These are phyloP conservation scores for Thelephora terrestris DNA, from an alignment of 1,284 basidiomycete species.

Conservation along the genomic window DNA sequence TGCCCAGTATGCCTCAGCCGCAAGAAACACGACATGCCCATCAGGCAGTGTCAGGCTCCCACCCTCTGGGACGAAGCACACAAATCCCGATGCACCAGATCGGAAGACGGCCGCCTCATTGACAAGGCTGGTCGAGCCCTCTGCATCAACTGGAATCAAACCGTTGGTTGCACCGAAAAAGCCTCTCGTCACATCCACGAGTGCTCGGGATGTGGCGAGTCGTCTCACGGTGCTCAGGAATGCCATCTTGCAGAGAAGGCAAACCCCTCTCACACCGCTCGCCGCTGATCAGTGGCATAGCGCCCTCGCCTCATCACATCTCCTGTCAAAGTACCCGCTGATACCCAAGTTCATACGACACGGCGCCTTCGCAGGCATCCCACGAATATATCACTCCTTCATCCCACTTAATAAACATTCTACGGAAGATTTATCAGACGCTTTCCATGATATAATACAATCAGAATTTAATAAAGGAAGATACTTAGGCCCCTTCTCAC, in stretches of 20 bases:
- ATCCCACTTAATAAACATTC: slow-evolving; percentile 19
- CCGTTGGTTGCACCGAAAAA: slow-evolving; percentile 5
- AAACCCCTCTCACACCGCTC: slow-evolving; percentile 8
- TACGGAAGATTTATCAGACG: slow-evolving; percentile 5
- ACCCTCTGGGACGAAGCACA: slow-evolving; percentile 6
- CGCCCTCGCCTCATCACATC: slow-evolving; percentile 9
- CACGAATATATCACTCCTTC: slow-evolving; percentile 11
- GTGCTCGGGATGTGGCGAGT: slow-evolving; percentile 14
- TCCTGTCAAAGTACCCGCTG: slow-evolving; percentile 13
- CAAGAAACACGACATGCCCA: slow-evolving; percentile 7
- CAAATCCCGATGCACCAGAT: slow-evolving; percentile 1
- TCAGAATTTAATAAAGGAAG: slow-evolving; percentile 18
- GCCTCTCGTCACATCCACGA: slow-evolving; percentile 7
- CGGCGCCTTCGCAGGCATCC: slow-evolving; percentile 20
- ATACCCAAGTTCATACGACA: slow-evolving; percentile 7
- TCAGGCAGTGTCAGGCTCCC: slow-evolving; percentile 1
- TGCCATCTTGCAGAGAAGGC: slow-evolving; percentile 12
- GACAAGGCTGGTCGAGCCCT: slow-evolving; percentile 5
- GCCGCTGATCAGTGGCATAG: slow-evolving; percentile 13
- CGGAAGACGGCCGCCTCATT: slow-evolving; percentile 4
- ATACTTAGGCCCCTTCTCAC: slow-evolving; percentile 25
- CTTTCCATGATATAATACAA: slow-evolving; percentile 12
- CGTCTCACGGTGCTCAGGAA: slow-evolving; percentile 10
- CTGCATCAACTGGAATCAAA: slow-evolving; percentile 13
- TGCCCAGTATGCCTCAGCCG: slow-evolving; percentile 13